phyloP scores from a whole-genome alignment of 1,139 yeast species.

The Zhuliangozyma blackwelliae region DNA sequence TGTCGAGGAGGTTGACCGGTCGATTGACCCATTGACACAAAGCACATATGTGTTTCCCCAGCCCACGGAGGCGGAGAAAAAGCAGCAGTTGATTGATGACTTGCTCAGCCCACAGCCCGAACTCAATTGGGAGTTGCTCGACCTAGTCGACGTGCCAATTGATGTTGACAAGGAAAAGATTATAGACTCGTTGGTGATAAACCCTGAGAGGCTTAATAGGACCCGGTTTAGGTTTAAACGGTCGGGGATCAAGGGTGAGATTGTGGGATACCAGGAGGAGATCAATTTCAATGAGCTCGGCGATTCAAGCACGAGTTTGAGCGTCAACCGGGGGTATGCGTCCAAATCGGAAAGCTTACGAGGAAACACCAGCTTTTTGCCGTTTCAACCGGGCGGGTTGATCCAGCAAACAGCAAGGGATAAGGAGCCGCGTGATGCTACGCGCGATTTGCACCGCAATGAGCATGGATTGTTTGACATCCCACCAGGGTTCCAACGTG shows the following conservation, averaged over 20 bases:
- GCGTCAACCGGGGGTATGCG: slow-evolving; percentile 65
- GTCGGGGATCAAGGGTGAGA: slow-evolving; percentile 69
- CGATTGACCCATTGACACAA: slow-evolving; percentile 6
- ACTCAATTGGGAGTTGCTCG: slow-evolving; percentile 57
- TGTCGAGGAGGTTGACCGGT: too few relatives aligned
- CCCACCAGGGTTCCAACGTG: slow-evolving; percentile 81
- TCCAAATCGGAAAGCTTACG: slow-evolving; percentile 57
- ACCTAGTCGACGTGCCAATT: slow-evolving; percentile 47
- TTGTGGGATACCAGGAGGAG: slow-evolving; percentile 60
- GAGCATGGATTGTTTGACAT: slow-evolving; percentile 70
- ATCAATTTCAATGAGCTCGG: slow-evolving; percentile 52
- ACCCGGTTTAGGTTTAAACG: slow-evolving; percentile 62
- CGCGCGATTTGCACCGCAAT: slow-evolving; percentile 59
- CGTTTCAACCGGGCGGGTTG: slow-evolving; percentile 93
- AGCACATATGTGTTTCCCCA: slow-evolving; percentile 4
- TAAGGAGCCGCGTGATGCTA: slow-evolving; percentile 23
- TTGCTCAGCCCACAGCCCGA: slow-evolving; percentile 47
- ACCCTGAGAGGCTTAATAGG: slow-evolving; percentile 52
- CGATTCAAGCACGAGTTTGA: slow-evolving; percentile 63
- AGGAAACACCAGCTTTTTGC: slow-evolving; percentile 75
- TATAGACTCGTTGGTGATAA: slow-evolving; percentile 40
- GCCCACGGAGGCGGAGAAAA: slow-evolving; percentile 6
- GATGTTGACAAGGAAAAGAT: slow-evolving; percentile 26
- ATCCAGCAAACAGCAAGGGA: slow-evolving; percentile 28
- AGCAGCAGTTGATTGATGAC: slow-evolving; percentile 5